Base-by-base conservation (phyloP, 345 rosid species). In the Theobroma cacao region DNA sequence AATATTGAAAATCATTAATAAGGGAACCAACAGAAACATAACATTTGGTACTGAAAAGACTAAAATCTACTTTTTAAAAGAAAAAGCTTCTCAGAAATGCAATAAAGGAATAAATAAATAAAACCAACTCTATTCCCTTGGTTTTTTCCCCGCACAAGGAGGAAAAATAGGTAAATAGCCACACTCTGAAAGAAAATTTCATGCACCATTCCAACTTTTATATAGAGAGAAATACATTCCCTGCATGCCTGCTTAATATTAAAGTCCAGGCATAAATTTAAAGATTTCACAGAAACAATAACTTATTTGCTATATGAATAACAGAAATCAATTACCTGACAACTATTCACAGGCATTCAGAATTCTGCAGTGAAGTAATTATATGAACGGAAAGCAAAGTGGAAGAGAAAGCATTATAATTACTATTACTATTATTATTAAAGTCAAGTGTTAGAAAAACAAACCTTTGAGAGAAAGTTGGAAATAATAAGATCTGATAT, bases 401-500 rank as follows among this genome's bases (percentile, higher is more conserved):
- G 14, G 40, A 36, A 72, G 36, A 33, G 71, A 62, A n/a, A 75
- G 70, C 26, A 52, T 15, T 31, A n/a, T n/a, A n/a, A n/a, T n/a
- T n/a, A n/a, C n/a, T n/a, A n/a, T n/a, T n/a, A n/a, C n/a, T n/a
- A 50, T 41, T 15, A 18, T 30, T 43, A 9, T 60, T 43, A 33
- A 41, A 43, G n/a, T 48, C 40, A 71, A 72, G 61, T 7, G 47
- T 53, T 56, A 52, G 30, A 79, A 72, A 41, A 79, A 71, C 85
- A 36, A 82, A 92, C 99, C 99, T 92, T 91, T n/a, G 99, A 92
- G 56, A 96, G 97, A 71, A 94, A 92, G 79, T 84, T 91, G 59
- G 93, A 86, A 73, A 96, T 94, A 69, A 96, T 87, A 72, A 94
- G 83, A 80, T 94, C 98, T 24, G 97, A 89, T 77, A 92, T 88